Conservation (phyloP, 208 protist species). For the Trypanosoma vivax region DNA sequence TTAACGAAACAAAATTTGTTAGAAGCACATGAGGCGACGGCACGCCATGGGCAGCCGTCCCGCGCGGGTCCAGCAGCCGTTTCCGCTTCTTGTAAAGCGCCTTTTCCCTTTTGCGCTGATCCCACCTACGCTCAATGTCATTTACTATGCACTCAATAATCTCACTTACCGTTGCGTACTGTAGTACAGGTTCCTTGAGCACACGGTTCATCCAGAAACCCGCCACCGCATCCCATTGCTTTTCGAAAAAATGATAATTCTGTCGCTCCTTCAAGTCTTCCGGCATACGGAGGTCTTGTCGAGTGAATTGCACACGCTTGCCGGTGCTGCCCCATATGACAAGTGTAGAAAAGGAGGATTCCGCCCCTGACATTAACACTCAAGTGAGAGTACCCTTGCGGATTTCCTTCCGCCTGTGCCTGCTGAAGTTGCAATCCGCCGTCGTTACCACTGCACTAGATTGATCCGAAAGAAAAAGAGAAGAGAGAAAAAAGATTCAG, state of each 20-base stretch:
- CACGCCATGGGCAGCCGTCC: conserved; percentile 27
- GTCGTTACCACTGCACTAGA: too few species aligned
- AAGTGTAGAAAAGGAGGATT: conserved; percentile 24
- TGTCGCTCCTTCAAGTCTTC: conserved; percentile 31
- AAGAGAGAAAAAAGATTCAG: neutral
- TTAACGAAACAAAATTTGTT: conserved; percentile 49
- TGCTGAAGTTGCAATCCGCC: too few species aligned
- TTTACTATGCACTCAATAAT: conserved; percentile 48
- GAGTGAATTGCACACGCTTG: conserved; percentile 54
- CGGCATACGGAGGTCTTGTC: conserved; percentile 66
- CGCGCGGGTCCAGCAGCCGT: conserved; percentile 27
- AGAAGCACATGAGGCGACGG: conserved; percentile 47
- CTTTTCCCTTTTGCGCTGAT: conserved; percentile 40
- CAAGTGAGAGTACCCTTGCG: neutral
- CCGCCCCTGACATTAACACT: neutral
- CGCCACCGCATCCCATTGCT: conserved; percentile 70
- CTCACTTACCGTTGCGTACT: conserved; percentile 45
- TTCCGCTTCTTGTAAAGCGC: conserved; percentile 60
- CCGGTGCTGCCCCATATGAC: conserved; percentile 80
- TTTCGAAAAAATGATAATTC: conserved; percentile 64
- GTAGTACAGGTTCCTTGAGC: conserved; percentile 54
- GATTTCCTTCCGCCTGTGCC: too few species aligned
- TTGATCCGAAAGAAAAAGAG: neutral
- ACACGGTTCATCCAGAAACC: conserved; percentile 77
- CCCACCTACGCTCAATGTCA: conserved; percentile 63